A percentile compares a stretch with the other conserved stretches of the same genome.
Evolutionary conservation across 352 stramenopile genomes (phyloP).

Genomic region (Pythium pyrilobum): DNA sequence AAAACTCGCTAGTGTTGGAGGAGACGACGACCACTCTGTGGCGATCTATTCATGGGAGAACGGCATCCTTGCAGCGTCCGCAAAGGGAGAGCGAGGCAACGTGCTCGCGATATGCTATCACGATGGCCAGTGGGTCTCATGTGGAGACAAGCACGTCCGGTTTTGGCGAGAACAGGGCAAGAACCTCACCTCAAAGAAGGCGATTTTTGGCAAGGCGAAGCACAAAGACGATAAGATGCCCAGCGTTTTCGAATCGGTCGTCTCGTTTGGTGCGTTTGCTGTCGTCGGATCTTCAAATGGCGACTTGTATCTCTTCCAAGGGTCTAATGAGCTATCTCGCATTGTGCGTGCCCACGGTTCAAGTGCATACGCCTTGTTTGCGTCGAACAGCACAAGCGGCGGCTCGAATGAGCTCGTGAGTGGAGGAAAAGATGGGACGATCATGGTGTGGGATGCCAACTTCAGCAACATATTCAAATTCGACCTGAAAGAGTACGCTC

Average conservation of each 20-base stretch:
- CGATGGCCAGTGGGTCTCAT: conserved; percentile 60
- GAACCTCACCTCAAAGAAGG: conserved; percentile 64
- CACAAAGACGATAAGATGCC: conserved; percentile 50
- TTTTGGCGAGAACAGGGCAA: conserved; percentile 76
- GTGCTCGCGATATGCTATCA: conserved; percentile 51
- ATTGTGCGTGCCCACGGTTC: conserved; percentile 47
- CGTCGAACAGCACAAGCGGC: conserved; percentile 21
- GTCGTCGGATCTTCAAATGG: conserved; percentile 63
- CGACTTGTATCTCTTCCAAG: conserved; percentile 72
- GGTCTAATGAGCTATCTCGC: conserved; percentile 38
- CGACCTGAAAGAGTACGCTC: conserved; percentile 33
- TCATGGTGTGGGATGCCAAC: conserved; percentile 80
- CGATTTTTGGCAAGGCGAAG: conserved; percentile 53
- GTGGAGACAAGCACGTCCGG: conserved; percentile 63
- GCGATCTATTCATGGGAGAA: conserved; percentile 79
- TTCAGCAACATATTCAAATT: conserved; percentile 36
- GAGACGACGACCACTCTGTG: conserved; percentile 81
- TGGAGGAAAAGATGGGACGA: conserved; percentile 81
- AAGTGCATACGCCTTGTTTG: conserved; percentile 43
- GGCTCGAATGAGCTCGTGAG: conserved; percentile 57
- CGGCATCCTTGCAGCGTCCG: conserved; percentile 34
- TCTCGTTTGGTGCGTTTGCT: conserved; percentile 38
- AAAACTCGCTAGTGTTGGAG: conserved; percentile 66
- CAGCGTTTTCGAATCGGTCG: conserved; percentile 41
- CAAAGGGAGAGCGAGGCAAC: conserved; percentile 59